These are phyloP conservation scores for Ophiocordyceps robertsii DNA, from an alignment of 2,329 filamentous ascomycete genomes.

Conservation along the genomic window DNA sequence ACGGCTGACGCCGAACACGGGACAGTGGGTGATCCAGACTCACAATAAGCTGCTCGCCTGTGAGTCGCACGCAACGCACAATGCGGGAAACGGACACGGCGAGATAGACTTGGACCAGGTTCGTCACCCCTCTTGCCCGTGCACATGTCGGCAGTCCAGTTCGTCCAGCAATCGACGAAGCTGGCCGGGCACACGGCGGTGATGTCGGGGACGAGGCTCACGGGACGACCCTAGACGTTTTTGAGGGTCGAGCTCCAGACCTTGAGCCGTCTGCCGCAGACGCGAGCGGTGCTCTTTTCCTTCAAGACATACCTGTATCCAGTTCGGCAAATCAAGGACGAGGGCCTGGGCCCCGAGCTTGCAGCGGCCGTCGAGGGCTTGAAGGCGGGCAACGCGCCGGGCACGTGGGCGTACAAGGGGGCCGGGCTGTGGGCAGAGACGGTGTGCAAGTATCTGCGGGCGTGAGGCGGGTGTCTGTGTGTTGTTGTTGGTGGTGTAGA, in stretches of 20 bases:
- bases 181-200: no score
- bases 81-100: slow-evolving; percentile 4
- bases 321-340: slow-evolving; percentile 31
- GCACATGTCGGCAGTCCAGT: no score
- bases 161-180: no score
- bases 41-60: slow-evolving; percentile 26
- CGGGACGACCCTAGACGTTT: slow-evolving; percentile 13
- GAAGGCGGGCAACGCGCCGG: slow-evolving; percentile 33
- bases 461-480: slow-evolving; percentile 7
- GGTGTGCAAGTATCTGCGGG: slow-evolving; percentile 31
- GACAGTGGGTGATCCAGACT: slow-evolving; percentile 35
- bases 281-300: slow-evolving; percentile 34
- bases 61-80: slow-evolving; percentile 12
- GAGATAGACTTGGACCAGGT: slow-evolving; percentile 25
- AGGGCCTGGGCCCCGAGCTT: slow-evolving; percentile 30
- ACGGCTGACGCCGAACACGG: not conserved
- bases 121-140: not conserved
- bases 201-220: not conserved
- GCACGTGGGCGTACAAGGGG: slow-evolving; percentile 41
- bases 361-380: slow-evolving; percentile 41
- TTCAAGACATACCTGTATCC: slow-evolving; percentile 43
- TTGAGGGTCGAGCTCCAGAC: slow-evolving; percentile 38
- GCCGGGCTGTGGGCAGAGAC: slow-evolving; percentile 31
- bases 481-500: no score
- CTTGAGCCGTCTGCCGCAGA: slow-evolving; percentile 32